Evolutionary conservation across 306 rosid genomes (phyloP).

Genomic region (Cicer judaicum): DNA sequence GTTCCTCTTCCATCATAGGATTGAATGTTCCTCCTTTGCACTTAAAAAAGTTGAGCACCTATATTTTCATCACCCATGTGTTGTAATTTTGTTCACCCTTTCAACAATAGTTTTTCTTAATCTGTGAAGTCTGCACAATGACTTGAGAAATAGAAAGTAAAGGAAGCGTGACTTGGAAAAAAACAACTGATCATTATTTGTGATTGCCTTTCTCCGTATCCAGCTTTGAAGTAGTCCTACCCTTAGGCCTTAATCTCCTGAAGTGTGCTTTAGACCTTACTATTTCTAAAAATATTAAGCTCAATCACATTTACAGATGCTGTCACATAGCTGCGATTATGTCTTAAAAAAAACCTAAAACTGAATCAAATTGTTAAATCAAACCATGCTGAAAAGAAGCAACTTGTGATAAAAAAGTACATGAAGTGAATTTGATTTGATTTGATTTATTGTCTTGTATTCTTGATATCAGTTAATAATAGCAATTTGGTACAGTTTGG

Average conservation of each 20-base stretch:
- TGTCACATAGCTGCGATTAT: no score
- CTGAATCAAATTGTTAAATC: no score
- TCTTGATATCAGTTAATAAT: no score
- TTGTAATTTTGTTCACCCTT: slow-evolving; percentile 39
- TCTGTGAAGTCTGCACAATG: slow-evolving; percentile 33
- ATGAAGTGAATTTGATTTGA: no score
- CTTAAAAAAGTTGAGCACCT: slow-evolving; percentile 26
- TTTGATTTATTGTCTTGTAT: no score
- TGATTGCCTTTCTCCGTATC: not conserved
- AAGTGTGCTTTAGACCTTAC: not conserved
- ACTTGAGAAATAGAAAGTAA: slow-evolving; percentile 42
- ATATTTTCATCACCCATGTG: slow-evolving; percentile 44
- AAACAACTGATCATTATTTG: not conserved
- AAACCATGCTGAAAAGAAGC: no score
- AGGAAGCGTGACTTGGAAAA: slow-evolving; percentile 28
- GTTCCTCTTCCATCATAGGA: slow-evolving; percentile 38
- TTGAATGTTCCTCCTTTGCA: slow-evolving; percentile 37
- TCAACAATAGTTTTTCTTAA: not conserved
- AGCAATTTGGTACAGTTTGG: no score
- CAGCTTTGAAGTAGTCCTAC: not conserved
- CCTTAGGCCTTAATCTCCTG: not conserved
- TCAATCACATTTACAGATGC: not conserved
- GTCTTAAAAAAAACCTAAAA: no score
- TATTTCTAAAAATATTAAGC: not conserved
- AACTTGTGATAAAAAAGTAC: no score